phyloP scores from a whole-genome alignment of 176 grass and related monocot species.

The Luzula sylvatica region DNA sequence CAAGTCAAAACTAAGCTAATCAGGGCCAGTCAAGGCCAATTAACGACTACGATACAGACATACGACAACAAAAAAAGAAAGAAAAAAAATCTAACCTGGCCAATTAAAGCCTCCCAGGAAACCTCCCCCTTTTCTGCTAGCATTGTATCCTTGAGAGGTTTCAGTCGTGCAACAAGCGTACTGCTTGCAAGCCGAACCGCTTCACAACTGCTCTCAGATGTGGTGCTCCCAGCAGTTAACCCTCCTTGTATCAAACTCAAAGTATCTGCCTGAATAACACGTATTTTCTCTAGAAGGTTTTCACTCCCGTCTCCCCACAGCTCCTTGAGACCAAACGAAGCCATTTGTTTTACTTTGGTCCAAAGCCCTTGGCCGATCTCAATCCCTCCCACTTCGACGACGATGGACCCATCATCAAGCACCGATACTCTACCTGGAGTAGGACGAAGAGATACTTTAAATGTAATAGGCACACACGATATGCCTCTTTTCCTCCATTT shows the following conservation, averaged over 20 bases:
- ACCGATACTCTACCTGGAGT: constrained; percentile 79
- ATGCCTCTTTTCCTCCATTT: constrained; percentile 83
- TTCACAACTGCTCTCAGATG: constrained; percentile 70
- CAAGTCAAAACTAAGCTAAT: background rate
- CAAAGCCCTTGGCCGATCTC: constrained; percentile 81
- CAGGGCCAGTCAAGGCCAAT: background rate
- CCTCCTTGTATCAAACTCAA: constrained; percentile 72
- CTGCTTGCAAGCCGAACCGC: constrained; percentile 43
- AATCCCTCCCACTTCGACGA: constrained; percentile 72
- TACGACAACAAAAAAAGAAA: background rate
- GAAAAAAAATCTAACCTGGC: constrained; percentile 25
- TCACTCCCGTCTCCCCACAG: constrained; percentile 30
- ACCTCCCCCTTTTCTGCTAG: constrained; percentile 29
- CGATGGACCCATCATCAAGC: constrained; percentile 70
- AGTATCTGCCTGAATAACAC: constrained; percentile 67
- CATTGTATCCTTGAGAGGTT: constrained; percentile 50
- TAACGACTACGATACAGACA: background rate
- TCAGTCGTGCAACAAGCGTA: constrained; percentile 47
- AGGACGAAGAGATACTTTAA: constrained; percentile 15
- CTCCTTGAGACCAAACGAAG: constrained; percentile 45
- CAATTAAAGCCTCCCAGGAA: constrained; percentile 50
- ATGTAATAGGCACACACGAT: constrained; percentile 61
- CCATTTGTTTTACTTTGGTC: constrained; percentile 87
- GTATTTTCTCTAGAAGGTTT: constrained; percentile 47
- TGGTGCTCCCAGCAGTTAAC: constrained; percentile 61